Evolutionary conservation across 148 eudicot genomes (phyloP).

Genomic region (Amaranthus palmeri): DNA sequence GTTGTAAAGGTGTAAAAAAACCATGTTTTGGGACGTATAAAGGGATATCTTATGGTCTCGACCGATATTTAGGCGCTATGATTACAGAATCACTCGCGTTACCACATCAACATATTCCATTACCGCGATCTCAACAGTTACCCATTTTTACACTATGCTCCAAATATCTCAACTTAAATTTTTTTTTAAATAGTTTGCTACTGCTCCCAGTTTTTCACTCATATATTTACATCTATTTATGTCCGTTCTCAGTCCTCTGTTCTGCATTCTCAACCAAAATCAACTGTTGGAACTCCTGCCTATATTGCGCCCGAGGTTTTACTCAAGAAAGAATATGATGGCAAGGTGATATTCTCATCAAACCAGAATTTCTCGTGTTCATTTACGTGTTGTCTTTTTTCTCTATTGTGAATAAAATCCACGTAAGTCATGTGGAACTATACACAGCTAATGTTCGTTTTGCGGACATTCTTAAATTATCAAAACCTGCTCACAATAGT

Average conservation of each 20-base stretch:
- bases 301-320: constrained; percentile 92
- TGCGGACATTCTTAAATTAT: too few species aligned
- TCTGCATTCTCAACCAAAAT: constrained; percentile 90
- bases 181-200: background rate
- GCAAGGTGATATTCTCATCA: constrained; percentile 46
- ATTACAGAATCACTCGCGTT: too few species aligned
- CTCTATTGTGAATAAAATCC: background rate
- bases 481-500: too few species aligned
- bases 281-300: constrained; percentile 97
- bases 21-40: too few species aligned
- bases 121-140: too few species aligned
- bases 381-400: background rate
- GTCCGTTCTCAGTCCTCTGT: constrained; percentile 67
- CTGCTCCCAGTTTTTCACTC: constrained; percentile 1
- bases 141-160: too few species aligned
- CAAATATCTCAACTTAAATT: too few species aligned
- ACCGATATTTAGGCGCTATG: too few species aligned
- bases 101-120: too few species aligned
- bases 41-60: too few species aligned
- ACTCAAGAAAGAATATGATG: constrained; percentile 84
- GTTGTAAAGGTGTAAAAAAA: too few species aligned
- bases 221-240: constrained; percentile 2
- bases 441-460: background rate
- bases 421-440: background rate
- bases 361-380: background rate